Evolutionary conservation across 371 early-diverging fungal genomes (phyloP).

Genomic region (Mortierella sp.): DNA sequence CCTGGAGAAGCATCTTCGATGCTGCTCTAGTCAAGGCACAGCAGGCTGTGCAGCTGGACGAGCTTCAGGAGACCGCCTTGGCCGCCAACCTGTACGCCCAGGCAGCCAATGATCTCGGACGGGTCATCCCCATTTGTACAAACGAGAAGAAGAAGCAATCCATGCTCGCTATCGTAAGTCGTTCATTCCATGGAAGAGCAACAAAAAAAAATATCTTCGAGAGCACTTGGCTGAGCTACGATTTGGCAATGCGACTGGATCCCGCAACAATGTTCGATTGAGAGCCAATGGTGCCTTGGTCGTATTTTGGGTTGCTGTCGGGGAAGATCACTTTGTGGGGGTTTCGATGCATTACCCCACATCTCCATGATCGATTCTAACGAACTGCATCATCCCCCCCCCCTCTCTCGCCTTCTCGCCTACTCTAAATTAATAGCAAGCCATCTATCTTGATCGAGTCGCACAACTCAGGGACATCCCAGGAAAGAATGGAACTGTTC

Average conservation of each 20-base stretch:
- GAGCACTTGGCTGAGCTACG: no score
- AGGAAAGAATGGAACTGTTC: neutral
- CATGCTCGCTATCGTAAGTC: constrained; percentile 53
- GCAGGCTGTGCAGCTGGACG: constrained; percentile 53
- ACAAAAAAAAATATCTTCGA: neutral
- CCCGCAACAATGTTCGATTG: no score
- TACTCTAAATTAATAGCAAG: constrained; percentile 23
- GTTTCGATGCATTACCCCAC: no score
- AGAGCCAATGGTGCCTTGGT: no score
- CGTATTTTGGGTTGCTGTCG: no score
- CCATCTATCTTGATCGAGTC: constrained; percentile 52
- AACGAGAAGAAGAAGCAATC: constrained; percentile 55
- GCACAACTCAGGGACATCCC: constrained; percentile 30
- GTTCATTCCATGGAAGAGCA: neutral
- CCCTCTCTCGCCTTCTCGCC: no score
- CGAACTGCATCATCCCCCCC: no score
- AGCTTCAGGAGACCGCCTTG: constrained; percentile 40
- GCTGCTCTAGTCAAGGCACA: constrained; percentile 53
- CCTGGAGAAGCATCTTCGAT: constrained; percentile 51
- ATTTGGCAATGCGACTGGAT: no score
- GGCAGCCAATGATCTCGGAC: constrained; percentile 51
- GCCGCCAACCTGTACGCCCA: constrained; percentile 52
- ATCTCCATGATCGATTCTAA: no score
- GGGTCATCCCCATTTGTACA: constrained; percentile 53
- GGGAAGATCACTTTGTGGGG: no score